Evolutionary conservation across 768 basidiomycete genomes (phyloP).

Genomic region (Phanerochaete sordida): DNA sequence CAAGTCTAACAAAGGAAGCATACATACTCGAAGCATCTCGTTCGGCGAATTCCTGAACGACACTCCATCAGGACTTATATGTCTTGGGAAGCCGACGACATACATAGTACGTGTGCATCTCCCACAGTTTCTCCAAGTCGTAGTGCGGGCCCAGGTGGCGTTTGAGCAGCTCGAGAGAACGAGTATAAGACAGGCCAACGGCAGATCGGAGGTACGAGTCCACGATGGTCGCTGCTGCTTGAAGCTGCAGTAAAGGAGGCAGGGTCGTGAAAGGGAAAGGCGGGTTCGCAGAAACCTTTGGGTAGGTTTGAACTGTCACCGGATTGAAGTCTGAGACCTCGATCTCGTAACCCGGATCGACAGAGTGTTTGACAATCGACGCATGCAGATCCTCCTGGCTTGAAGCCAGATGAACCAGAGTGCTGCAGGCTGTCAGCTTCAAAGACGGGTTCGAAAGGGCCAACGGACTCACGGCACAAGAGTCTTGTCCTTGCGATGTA

Average conservation of each 20-base stretch:
- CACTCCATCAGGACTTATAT: too few species aligned
- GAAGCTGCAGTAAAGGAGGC: slow-evolving; percentile 24
- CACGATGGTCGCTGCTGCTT: slow-evolving; percentile 15
- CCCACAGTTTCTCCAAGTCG: slow-evolving; percentile 44
- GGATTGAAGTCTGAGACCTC: slow-evolving; percentile 26
- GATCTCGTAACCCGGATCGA: slow-evolving; percentile 18
- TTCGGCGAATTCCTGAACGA: slow-evolving; percentile 40
- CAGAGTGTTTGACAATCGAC: slow-evolving; percentile 22
- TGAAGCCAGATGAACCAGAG: slow-evolving; percentile 32
- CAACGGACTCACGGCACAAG: slow-evolving; percentile 26
- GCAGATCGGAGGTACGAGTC: slow-evolving; percentile 36
- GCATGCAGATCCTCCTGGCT: slow-evolving; percentile 33
- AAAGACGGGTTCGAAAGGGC: too few species aligned
- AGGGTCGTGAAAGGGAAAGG: slow-evolving; percentile 35
- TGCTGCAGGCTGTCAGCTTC: too few species aligned
- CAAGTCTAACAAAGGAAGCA: not conserved
- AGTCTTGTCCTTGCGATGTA: slow-evolving; percentile 20
- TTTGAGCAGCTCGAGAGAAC: slow-evolving; percentile 34
- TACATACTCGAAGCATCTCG: slow-evolving; percentile 36
- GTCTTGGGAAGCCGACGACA: too few species aligned
- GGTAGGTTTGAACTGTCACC: slow-evolving; percentile 32
- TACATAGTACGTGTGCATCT: slow-evolving; percentile 43
- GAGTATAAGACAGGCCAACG: slow-evolving; percentile 33
- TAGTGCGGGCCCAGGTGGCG: slow-evolving; percentile 39
- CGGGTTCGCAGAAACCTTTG: slow-evolving; percentile 30